Evolutionary conservation across 441 rosid species (phyloP).

Genomic region (Croton setiger): DNA sequence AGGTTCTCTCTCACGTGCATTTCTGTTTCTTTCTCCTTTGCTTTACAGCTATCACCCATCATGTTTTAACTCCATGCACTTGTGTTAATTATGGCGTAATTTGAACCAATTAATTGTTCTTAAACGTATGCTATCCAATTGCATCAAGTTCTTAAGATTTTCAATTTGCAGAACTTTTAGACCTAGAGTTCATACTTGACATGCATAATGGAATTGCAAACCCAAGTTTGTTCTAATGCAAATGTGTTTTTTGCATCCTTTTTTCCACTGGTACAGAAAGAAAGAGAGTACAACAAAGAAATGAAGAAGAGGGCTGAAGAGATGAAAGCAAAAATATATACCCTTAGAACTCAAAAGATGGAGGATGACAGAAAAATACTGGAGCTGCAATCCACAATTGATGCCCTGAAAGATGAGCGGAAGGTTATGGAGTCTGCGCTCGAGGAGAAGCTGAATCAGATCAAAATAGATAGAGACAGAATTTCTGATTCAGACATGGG

Average conservation of each 20-base stretch:
- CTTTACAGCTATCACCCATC: background rate
- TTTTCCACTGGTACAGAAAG: conserved; percentile 37
- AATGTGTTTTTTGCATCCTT: background rate
- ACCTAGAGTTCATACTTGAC: too few species aligned
- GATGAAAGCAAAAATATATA: conserved; percentile 42
- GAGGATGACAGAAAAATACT: conserved; percentile 41
- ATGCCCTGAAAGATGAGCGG: conserved; percentile 54
- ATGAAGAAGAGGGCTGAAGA: conserved; percentile 44
- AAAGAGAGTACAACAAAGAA: conserved; percentile 38
- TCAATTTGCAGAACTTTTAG: too few species aligned
- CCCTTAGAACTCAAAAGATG: conserved; percentile 42
- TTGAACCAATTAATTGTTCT: too few species aligned
- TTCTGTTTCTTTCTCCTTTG: conserved; percentile 15
- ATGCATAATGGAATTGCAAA: too few species aligned
- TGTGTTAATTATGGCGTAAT: too few species aligned
- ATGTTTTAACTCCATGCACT: background rate
- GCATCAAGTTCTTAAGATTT: background rate
- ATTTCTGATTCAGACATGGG: conserved; percentile 19
- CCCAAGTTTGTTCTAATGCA: too few species aligned
- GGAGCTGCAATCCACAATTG: conserved; percentile 52
- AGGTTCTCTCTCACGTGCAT: conserved; percentile 33
- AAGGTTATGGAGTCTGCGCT: conserved; percentile 39
- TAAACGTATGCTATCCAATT: too few species aligned
- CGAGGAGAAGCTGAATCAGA: conserved; percentile 43
- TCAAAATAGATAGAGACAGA: conserved; percentile 31